Evolutionary conservation across 371 early-diverging fungal species (phyloP), one percentile per base, ranked within the genome.

Genomic region (Saksenaea oblongispora): DNA sequence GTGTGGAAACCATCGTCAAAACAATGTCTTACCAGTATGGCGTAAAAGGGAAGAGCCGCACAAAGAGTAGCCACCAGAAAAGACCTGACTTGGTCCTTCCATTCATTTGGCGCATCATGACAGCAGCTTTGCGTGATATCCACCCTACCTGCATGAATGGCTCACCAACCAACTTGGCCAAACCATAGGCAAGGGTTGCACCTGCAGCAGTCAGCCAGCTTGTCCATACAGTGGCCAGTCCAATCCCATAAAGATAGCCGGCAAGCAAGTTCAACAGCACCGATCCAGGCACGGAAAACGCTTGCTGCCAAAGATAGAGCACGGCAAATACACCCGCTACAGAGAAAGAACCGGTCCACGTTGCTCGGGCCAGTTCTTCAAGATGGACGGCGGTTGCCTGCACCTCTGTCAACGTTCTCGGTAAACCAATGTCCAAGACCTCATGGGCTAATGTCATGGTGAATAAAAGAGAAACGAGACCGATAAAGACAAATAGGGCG

Each of bases 271-370:
- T 82, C 34, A 82, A 61, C 5, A 82, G 67, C 4, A 82, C 75
- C 1, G 79, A 79, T 17, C 82, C 82, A 24, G 82, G 82, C 17
- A 82, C 75, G 2, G 77, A 77, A 63, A 79, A 82, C 2, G 76
- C 79, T 69, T 82, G 82, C 34, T 82, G 82, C 82, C 82, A 82
- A 11, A 82, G 69, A 63, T 82, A 82, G 36, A 82, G 58, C 0
- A 75, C 74, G 1, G 78, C 64, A 71, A 79, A 79, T 2, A 79
- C 77, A 61, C 70, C 60, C 3, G 73, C 68, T 2, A 79, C 78
- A 9, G 73, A 67, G 2, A 71, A 42, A 47, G 69, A 73, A 10
- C 75, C 78, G 5, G 53, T 44, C 79, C 77, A 77, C 27, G 74
- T 67, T 15, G 66, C 67, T 7, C 58, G 39, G 14, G 77, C 55